Evolutionary conservation across 805 yeast genomes (phyloP), one percentile per base, ranked within the genome.

Genomic region (Kodamaea leandrae): DNA sequence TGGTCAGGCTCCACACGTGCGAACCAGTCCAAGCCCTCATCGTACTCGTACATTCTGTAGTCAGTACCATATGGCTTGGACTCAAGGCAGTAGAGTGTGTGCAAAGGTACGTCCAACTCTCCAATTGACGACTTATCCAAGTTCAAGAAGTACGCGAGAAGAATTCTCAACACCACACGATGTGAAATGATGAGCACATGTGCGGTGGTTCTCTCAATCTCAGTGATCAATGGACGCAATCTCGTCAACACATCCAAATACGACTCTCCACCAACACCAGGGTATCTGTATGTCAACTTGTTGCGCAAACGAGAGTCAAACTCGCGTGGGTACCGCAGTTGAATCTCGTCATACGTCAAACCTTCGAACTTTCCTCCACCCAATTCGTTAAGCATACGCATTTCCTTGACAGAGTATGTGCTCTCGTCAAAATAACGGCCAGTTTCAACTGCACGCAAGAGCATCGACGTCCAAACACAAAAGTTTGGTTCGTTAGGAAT

Each of bases 231-330:
- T 1, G 97, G 95, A 45, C 95, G 74, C 42, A 91, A 72, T 47
- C 99, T 73, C 50, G 89, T 87, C 55, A 93, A 83, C 9, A 93
- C 99, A 63, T 91, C 98, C 51, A 91, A 66, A 53, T 91, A 91
- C 0, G 96, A 86, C 62, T 91, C 99, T 13, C 99, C 99, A 6
- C 98, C 97, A 37, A 88, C 86, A 3, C 99, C 99, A 1, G 98
- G 99, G 57, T 91, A 91, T 45, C 99, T 71, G 62, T 91, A 91
- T 13, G 83, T 71, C 52, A 91, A 71, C 62, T 91, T 91, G 61
- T 88, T 84, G 30, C 73, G 69, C 50, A 87, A 64, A 44, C 98
- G 76, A 13, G 88, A 76, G 30, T 76, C 78, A 57, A 83, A 91
- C 60, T 91, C 98, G 26, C 76, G 76, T 0, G 97, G 96, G 53